These are phyloP conservation scores for Elsinoe ampelina DNA, from an alignment of 2,329 filamentous ascomycete species.

Conservation along the genomic window DNA sequence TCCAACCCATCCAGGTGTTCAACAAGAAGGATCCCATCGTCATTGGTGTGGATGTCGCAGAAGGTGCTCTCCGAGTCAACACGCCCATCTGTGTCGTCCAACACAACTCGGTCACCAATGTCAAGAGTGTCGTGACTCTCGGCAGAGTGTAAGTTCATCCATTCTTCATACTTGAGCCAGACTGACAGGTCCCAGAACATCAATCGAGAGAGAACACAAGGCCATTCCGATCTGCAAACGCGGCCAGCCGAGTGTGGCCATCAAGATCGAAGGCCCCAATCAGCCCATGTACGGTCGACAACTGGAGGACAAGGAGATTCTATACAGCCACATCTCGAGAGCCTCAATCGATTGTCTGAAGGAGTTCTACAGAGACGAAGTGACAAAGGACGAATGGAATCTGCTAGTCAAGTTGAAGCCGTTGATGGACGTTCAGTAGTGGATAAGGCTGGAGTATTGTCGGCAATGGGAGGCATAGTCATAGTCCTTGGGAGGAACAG, in stretches of 20 bases:
- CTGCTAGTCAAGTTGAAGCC: constrained; percentile 94
- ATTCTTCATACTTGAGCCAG: not conserved
- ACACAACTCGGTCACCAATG: constrained; percentile 65
- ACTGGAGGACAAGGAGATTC: constrained; percentile 77
- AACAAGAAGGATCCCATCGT: constrained; percentile 97
- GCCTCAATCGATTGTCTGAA: constrained; percentile 90
- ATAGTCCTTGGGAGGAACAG: not conserved
- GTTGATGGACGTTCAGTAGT: constrained; percentile 64
- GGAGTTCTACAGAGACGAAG: constrained; percentile 84
- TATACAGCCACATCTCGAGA: constrained; percentile 83
- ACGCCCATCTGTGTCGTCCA: constrained; percentile 86
- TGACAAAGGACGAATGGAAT: constrained; percentile 86
- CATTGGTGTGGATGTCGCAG: constrained; percentile 88
- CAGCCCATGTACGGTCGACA: constrained; percentile 94
- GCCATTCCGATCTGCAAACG: constrained; percentile 85
- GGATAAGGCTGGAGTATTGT: not conserved
- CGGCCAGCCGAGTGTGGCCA: constrained; percentile 89
- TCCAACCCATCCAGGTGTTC: constrained; percentile 85
- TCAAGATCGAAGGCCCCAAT: constrained; percentile 92
- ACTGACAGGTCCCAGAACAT: constrained; percentile 51
- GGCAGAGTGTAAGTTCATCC: constrained; percentile 75
- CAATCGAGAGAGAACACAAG: constrained; percentile 97
- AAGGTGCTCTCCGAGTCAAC: constrained; percentile 75
- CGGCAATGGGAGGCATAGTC: not conserved
- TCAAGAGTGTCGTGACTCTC: constrained; percentile 73